Percentiles rank a stretch among this genome's conserved stretches.
These are phyloP conservation scores for Bruguiera gymnorhiza DNA, from an alignment of 345 rosid genomes.

Conservation along the genomic window DNA sequence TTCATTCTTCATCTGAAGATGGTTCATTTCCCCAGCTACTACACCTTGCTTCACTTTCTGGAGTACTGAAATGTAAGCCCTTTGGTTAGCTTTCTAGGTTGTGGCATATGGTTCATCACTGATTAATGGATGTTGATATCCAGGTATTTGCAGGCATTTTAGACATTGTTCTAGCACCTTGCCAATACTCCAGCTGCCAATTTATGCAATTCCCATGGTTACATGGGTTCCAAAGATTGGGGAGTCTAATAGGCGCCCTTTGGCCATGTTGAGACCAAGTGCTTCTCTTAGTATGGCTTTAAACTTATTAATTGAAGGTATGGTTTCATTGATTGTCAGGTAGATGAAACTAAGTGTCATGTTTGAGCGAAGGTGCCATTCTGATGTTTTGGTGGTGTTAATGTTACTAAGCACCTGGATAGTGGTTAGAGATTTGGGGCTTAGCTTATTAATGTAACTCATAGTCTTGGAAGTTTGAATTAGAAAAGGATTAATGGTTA, in stretches of 20 bases:
- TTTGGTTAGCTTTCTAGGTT: slow-evolving; percentile 9
- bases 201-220: slow-evolving; percentile 27
- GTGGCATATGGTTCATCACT: background rate
- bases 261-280: slow-evolving; percentile 31
- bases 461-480: no score
- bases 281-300: slow-evolving; percentile 34
- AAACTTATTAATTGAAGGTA: slow-evolving; percentile 33
- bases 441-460: no score
- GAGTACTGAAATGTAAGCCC: slow-evolving; percentile 29
- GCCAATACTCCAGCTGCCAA: slow-evolving; percentile 30
- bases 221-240: slow-evolving; percentile 36
- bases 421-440: no score
- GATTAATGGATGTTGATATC: slow-evolving; percentile 16
- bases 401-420: background rate
- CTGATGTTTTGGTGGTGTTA: background rate
- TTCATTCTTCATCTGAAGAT: slow-evolving; percentile 29
- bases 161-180: slow-evolving; percentile 25
- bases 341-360: background rate
- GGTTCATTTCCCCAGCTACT: slow-evolving; percentile 34
- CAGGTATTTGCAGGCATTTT: slow-evolving; percentile 37
- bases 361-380: background rate
- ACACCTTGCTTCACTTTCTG: slow-evolving; percentile 34
- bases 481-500: no score
- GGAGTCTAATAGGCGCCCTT: slow-evolving; percentile 25
- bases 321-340: slow-evolving; percentile 4